Evolutionary conservation across 2,329 filamentous ascomycete genomes (phyloP).

Genomic region (Amauroascus verrucosus): DNA sequence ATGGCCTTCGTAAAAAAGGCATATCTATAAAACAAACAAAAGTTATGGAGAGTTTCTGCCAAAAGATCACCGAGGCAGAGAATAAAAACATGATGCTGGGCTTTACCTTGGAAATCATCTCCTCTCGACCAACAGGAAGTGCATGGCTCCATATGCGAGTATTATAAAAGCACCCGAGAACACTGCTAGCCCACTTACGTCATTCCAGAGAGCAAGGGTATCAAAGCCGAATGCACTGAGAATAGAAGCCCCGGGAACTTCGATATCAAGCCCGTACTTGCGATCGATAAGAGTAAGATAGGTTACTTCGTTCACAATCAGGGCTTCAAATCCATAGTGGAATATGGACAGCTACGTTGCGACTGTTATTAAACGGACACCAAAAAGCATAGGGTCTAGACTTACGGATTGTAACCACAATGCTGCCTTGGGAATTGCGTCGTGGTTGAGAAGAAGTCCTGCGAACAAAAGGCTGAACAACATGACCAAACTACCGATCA

Average conservation of each 20-base stretch:
- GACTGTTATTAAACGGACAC: constrained; percentile 22
- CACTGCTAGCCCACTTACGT: constrained; percentile 68
- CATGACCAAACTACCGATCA: constrained; percentile 94
- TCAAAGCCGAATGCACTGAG: constrained; percentile 91
- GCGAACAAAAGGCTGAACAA: constrained; percentile 92
- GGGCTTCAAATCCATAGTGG: constrained; percentile 91
- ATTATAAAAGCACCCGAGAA: constrained; percentile 77
- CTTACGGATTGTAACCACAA: constrained; percentile 76
- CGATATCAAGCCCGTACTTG: constrained; percentile 93
- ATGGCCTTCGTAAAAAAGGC: not conserved
- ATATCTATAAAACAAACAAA: not conserved
- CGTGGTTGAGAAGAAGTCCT: constrained; percentile 84
- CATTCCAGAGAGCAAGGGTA: constrained; percentile 72
- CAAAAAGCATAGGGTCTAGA: constrained; percentile 16
- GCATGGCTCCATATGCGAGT: constrained; percentile 85
- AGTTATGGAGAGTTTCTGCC: not conserved
- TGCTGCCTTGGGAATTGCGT: constrained; percentile 75
- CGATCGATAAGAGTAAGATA: constrained; percentile 82
- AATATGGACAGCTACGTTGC: constrained; percentile 69
- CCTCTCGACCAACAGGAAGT: constrained; percentile 83
- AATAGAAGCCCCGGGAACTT: constrained; percentile 88
- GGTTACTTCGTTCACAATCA: constrained; percentile 94
- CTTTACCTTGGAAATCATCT: too few relatives aligned
- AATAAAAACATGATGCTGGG: too few relatives aligned
- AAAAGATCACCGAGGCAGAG: too few relatives aligned